A percentile compares a stretch with the other conserved stretches of the same genome.
Evolutionary conservation across 2,329 filamentous ascomycete genomes (phyloP).

Genomic region (Colletotrichum liriopes): DNA sequence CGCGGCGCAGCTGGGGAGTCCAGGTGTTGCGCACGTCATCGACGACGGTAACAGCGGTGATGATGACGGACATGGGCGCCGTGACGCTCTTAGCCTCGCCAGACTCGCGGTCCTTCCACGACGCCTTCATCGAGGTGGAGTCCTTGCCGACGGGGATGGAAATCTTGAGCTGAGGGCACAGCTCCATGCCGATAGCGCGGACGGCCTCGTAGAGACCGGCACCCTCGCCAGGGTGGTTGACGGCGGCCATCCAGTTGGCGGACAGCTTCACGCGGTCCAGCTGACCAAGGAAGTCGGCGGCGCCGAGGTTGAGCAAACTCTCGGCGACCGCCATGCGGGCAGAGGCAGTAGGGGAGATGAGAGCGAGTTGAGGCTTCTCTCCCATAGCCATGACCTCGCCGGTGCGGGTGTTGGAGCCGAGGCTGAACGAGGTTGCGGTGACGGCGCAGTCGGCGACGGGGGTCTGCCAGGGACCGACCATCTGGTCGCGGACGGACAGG

Average conservation of each 20-base stretch:
- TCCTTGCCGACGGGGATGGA: conserved; percentile 98
- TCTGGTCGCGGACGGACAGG: conserved; percentile 89
- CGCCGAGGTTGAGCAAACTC: conserved; percentile 92
- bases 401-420: conserved; percentile 76
- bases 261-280: conserved; percentile 88
- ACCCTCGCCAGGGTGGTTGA: conserved; percentile 91
- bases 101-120: conserved; percentile 83
- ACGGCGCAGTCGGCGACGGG: conserved; percentile 96
- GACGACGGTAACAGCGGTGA: conserved; percentile 91
- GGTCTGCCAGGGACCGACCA: conserved; percentile 96
- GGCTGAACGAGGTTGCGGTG: conserved; percentile 84
- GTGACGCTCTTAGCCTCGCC: conserved; percentile 87
- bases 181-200: conserved; percentile 90
- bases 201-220: conserved; percentile 95
- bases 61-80: conserved; percentile 90
- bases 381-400: conserved; percentile 99
- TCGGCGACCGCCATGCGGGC: conserved; percentile 97
- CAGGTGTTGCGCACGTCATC: conserved; percentile 88
- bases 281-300: conserved; percentile 79
- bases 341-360: conserved; percentile 91
- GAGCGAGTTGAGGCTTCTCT: conserved; percentile 88
- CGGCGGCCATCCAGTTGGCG: conserved; percentile 99
- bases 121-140: conserved; percentile 99
- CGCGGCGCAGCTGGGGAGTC: conserved; percentile 88
- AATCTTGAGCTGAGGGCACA: conserved; percentile 91